Evolutionary conservation across 805 yeast species (phyloP), one percentile per base, ranked within the genome.

Genomic region (Pichia nakasei): DNA sequence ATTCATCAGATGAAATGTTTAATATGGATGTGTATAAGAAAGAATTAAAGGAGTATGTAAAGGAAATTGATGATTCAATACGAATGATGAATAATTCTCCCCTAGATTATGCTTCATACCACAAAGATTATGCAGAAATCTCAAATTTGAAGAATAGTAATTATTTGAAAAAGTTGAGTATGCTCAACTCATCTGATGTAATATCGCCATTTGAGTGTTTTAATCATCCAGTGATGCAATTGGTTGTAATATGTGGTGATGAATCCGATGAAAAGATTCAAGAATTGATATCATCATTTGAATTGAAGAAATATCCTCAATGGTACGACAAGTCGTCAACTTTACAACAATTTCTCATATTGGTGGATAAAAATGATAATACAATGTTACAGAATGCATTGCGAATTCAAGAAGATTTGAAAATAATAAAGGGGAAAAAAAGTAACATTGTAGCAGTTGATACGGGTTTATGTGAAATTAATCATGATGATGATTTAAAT

Each of bases 131-230:
- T 29, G 13, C n/a, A 0, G 13, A 11, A 5, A 44, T 40, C 13
- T 34, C 26, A 19, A 37, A 21, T 9, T 39, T 74, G 35, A 69
- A 67, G 41, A 68, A 68, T 43, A 68, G 76, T 4, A 62, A 80
- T 9, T 85, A 81, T 56, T 64, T 76, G 48, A 74, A 72, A 41
- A 70, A 78, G 49, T 70, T 83, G 51, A 70, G 79, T 26, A 73
- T 77, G 50, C 55, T 83, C 35, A 65, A 83, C 8, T 71, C 86
- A 4, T 69, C 82, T 12, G 71, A 76, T 13, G 70, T 72, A 8
- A 63, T 85, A 9, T 77, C 85, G 2, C 80, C 91, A 2, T 86
- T 85, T 57, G 97, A 91, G 60, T 80, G 87, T 5, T 80, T 88
- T 59, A 80, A 84, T 51, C 96, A 89, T 57, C 97, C 97, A 0